Evolutionary conservation across 2,329 filamentous ascomycete genomes (phyloP).

Genomic region (Juglanconis juglandina): DNA sequence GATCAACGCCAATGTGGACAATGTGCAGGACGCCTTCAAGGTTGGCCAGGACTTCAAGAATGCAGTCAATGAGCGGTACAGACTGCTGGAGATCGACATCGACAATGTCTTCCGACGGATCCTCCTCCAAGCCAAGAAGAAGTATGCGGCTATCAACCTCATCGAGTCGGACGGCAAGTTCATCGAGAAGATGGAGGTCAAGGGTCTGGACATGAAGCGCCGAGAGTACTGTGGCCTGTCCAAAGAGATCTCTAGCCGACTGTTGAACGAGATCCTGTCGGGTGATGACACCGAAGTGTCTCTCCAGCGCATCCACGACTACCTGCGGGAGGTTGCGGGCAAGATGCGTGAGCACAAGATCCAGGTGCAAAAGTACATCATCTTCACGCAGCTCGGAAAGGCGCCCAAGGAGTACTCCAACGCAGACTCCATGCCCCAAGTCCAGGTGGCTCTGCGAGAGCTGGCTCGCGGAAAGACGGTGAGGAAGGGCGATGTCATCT

Average conservation of each 20-base stretch:
- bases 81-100: conserved; percentile 92
- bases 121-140: conserved; percentile 95
- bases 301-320: conserved; percentile 87
- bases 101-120: conserved; percentile 95
- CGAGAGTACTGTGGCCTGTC: conserved; percentile 95
- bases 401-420: conserved; percentile 91
- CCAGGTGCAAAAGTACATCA: conserved; percentile 85
- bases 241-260: conserved; percentile 86
- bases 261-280: conserved; percentile 92
- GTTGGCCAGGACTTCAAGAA: conserved; percentile 94
- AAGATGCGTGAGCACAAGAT: conserved; percentile 82
- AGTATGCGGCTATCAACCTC: conserved; percentile 96
- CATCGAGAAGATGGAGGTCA: conserved; percentile 93
- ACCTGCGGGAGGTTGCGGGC: conserved; percentile 76
- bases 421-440: conserved; percentile 90
- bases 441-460: conserved; percentile 89
- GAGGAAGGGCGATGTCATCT: conserved; percentile 92
- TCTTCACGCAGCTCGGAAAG: conserved; percentile 96
- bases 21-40: conserved; percentile 82
- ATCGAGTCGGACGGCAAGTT: conserved; percentile 85
- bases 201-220: conserved; percentile 95
- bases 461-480: conserved; percentile 82
- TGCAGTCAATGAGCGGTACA: conserved; percentile 90
- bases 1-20: conserved; percentile 98
- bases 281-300: conserved; percentile 88